Base-by-base conservation (phyloP, 1,284 basidiomycete genomes). In the Apiotrichum mycotoxinovorans region DNA sequence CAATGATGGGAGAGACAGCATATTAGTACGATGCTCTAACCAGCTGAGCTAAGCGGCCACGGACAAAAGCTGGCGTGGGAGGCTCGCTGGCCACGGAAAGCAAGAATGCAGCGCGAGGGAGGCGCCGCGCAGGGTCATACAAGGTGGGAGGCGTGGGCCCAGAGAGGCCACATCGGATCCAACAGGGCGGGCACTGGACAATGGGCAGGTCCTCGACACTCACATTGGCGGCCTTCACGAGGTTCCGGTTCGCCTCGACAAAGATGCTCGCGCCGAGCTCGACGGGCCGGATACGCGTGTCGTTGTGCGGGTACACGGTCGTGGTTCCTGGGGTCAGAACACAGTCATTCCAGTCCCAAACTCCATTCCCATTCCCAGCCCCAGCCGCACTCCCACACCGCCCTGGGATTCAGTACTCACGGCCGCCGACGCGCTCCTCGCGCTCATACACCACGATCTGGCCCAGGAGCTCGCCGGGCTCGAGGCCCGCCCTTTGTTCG, bases 231-330 rank as follows among this genome's bases (percentile, higher is more conserved):
- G 91, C 91, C 58, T 88, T 84, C 83, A 86, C 85, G 49, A 93
- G 69, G 72, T 94, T 92, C 71, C 84, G 85, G 78, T 96, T 94
- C 4, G 82, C 83, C 49, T 82, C 71, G 4, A 94, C 87, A 73
- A 95, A 97, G 61, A 97, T 89, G 42, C 87, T 89, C 0, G 87
- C 95, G 1, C 95, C 95, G 0, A 95, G 80, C 67, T 83, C 94
- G 37, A 92, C 77, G 3, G 87, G 84, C 27, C 81, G 79, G 23
- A 85, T 78, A 12, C 75, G 79, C 2, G 77, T 69, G 67, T 95
- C 83, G 57, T 82, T 80, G 71, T 94, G 86, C 2, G 93, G 91
- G 64, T 87, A 81, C 0, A 93, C 85, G 11, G 83, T 80, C 9
- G 85, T 91, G 71, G 84, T 87, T 50, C 89, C 88, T 89, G 48